phyloP scores from a whole-genome alignment of 768 basidiomycete genomes.

The Mycena floridula region DNA sequence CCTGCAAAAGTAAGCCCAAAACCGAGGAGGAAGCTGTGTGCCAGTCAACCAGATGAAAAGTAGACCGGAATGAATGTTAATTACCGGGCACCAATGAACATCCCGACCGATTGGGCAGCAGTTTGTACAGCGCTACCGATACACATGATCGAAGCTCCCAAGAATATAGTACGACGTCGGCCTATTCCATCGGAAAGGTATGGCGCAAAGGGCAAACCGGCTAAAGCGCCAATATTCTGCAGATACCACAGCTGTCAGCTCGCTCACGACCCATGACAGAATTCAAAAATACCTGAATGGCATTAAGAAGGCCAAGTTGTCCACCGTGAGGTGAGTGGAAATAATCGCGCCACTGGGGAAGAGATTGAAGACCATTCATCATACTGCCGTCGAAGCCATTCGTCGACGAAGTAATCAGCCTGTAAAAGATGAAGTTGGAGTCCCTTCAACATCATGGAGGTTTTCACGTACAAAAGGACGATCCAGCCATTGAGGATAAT shows the following conservation, averaged over 20 bases:
- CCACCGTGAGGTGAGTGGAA: slow-evolving; percentile 37
- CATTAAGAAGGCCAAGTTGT: slow-evolving; percentile 41
- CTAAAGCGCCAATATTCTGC: slow-evolving; percentile 43
- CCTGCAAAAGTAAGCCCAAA: slow-evolving; percentile 35
- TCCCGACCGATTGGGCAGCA: slow-evolving; percentile 22
- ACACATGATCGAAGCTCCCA: slow-evolving; percentile 40
- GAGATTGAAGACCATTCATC: slow-evolving; percentile 52
- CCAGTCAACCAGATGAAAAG: not conserved
- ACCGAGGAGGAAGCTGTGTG: slow-evolving; percentile 26
- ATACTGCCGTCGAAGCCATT: slow-evolving; percentile 48
- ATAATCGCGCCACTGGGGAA: slow-evolving; percentile 38
- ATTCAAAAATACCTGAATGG: slow-evolving; percentile 30
- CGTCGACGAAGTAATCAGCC: slow-evolving; percentile 43
- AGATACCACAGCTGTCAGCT: too few relatives aligned
- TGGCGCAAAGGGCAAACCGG: slow-evolving; percentile 44
- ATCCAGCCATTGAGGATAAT: slow-evolving; percentile 42
- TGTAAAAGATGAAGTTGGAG: not conserved
- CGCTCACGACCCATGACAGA: too few relatives aligned
- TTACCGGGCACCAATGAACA: slow-evolving; percentile 37
- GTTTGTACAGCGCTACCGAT: slow-evolving; percentile 36
- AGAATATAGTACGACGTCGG: slow-evolving; percentile 34
- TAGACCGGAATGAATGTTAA: slow-evolving; percentile 14
- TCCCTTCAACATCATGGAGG: not conserved
- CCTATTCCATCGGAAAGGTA: slow-evolving; percentile 38
- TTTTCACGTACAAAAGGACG: slow-evolving; percentile 25